These are phyloP conservation scores for Talaromyces sp. DNA, from an alignment of 2,329 filamentous ascomycete genomes.

Conservation along the genomic window DNA sequence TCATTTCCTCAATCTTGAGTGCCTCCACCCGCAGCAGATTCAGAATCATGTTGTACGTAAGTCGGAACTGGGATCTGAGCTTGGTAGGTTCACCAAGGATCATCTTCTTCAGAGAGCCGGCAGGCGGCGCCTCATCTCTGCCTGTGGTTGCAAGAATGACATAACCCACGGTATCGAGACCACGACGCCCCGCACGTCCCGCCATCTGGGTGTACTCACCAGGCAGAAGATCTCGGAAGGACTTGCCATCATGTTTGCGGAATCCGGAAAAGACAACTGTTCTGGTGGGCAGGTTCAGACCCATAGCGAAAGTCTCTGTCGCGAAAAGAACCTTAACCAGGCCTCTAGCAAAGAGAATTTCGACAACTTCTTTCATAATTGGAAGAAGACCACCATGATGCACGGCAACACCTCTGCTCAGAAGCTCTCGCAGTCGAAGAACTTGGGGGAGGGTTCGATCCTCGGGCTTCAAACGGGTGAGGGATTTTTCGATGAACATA, in stretches of 20 bases:
- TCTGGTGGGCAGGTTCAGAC: conserved; percentile 89
- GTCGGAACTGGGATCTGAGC: conserved; percentile 88
- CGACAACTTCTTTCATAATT: conserved; percentile 96
- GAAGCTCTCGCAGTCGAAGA: conserved; percentile 78
- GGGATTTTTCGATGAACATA: conserved; percentile 94
- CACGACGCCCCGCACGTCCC: conserved; percentile 87
- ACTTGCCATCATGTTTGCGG: conserved; percentile 91
- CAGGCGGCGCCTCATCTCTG: conserved; percentile 84
- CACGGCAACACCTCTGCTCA: conserved; percentile 88
- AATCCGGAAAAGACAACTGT: conserved; percentile 98
- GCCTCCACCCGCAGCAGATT: conserved; percentile 94
- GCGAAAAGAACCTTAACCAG: conserved; percentile 96
- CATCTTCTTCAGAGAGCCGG: conserved; percentile 82
- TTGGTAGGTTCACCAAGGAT: conserved; percentile 95
- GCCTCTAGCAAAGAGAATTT: conserved; percentile 92
- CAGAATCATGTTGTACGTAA: conserved; percentile 99
- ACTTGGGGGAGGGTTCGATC: conserved; percentile 92
- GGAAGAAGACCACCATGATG: conserved; percentile 93
- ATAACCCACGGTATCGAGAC: conserved; percentile 87
- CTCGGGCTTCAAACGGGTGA: conserved; percentile 86
- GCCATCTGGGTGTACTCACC: conserved; percentile 99
- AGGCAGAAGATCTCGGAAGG: conserved; percentile 85
- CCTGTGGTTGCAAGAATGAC: conserved; percentile 88
- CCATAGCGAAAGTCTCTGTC: conserved; percentile 98
- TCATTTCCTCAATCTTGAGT: conserved; percentile 99